These are phyloP conservation scores for Sapria himalayana DNA, from an alignment of 345 rosid genomes.

Conservation along the genomic window DNA sequence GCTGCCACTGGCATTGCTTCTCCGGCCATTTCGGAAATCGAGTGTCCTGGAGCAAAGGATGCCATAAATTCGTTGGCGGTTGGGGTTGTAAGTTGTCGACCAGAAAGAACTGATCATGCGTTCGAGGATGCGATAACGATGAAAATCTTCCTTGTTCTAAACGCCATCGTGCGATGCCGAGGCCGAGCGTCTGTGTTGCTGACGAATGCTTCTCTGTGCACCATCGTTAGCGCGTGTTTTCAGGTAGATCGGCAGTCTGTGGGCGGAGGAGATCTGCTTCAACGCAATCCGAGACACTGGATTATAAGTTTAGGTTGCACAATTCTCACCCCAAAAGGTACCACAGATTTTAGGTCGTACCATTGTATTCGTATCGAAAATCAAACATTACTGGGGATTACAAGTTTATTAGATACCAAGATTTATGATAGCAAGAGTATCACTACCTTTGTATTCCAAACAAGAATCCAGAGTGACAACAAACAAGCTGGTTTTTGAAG, in stretches of 20 bases:
- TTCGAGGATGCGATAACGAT: constrained; percentile 69
- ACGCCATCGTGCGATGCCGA: constrained; percentile 41
- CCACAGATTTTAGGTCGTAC: too few relatives aligned
- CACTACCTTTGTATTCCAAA: too few relatives aligned
- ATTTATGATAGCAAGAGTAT: too few relatives aligned
- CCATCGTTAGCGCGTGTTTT: constrained; percentile 69
- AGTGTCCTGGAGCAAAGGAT: constrained; percentile 56
- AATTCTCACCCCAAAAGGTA: too few relatives aligned
- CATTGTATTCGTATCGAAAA: too few relatives aligned
- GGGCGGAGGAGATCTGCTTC: constrained; percentile 56
- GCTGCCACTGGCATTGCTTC: constrained; percentile 50
- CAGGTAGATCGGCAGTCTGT: constrained; percentile 69
- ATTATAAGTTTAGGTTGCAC: too few relatives aligned
- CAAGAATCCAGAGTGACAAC: too few relatives aligned
- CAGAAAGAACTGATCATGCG: constrained; percentile 39
- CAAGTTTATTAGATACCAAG: too few relatives aligned
- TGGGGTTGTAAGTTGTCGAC: constrained; percentile 56
- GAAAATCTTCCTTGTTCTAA: constrained; percentile 61
- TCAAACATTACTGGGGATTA: too few relatives aligned
- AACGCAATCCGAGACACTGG: constrained; percentile 47
- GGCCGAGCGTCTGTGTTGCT: constrained; percentile 33
- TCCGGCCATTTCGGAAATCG: constrained; percentile 41
- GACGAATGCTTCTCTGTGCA: constrained; percentile 53
- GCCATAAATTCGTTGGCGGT: constrained; percentile 33
- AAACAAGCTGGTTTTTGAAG: too few relatives aligned